A percentile compares a stretch with the other conserved stretches of the same genome.
Evolutionary conservation across 2,329 filamentous ascomycete genomes (phyloP).

Genomic region (Rhinocladiella similis): DNA sequence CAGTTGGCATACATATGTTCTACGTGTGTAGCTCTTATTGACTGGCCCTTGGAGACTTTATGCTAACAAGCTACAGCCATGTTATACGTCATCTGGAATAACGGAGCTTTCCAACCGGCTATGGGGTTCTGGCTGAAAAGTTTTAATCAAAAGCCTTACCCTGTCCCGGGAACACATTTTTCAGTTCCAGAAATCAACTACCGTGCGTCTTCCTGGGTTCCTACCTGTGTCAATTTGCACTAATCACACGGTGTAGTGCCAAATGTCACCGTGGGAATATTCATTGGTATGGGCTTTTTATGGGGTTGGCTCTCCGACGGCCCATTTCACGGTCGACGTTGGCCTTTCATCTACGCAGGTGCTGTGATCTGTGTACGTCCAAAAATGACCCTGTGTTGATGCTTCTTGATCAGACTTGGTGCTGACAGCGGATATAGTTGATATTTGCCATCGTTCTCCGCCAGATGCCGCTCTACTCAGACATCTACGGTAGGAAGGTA

Average conservation of each 20-base stretch:
- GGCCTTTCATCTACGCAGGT: conserved; percentile 42
- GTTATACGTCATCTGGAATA: too few species aligned
- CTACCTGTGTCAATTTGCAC: neutral
- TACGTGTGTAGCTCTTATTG: conserved; percentile 31
- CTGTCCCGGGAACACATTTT: conserved; percentile 38
- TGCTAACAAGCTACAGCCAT: too few species aligned
- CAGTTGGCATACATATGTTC: conserved; percentile 44
- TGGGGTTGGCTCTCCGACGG: conserved; percentile 44
- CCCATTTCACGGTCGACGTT: conserved; percentile 35
- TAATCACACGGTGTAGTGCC: conserved; percentile 29
- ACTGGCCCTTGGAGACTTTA: conserved; percentile 13
- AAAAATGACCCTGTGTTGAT: neutral
- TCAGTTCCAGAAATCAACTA: conserved; percentile 39
- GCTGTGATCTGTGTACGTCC: conserved; percentile 37
- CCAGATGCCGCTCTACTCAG: conserved; percentile 39
- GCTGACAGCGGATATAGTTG: conserved; percentile 28
- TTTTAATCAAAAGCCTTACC: conserved; percentile 38
- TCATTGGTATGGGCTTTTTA: conserved; percentile 37
- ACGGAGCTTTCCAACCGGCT: conserved; percentile 33
- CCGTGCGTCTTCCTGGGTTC: conserved; percentile 26
- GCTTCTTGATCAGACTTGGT: neutral
- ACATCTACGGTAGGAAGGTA: conserved; percentile 38
- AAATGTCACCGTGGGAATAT: conserved; percentile 36
- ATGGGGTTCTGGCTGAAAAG: conserved; percentile 48
- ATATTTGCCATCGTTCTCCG: conserved; percentile 36